Evolutionary conservation across 371 early-diverging fungal genomes (phyloP), one percentile per base, ranked within the genome.

Genomic region (Mucor velutinosus): DNA sequence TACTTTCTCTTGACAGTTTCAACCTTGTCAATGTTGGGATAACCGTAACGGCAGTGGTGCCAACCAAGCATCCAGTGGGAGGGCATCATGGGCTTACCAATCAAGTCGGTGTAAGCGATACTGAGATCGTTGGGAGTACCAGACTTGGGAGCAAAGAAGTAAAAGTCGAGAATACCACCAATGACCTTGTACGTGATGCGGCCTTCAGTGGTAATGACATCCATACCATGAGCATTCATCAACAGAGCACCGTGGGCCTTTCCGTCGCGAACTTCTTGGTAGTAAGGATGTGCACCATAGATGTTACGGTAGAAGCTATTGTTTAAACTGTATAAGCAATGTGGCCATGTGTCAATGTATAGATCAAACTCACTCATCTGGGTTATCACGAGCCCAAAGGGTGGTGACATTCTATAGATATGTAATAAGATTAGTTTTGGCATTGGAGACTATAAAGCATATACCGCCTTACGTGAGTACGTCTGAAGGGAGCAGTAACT

Each of bases 11-110:
- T 81, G 8, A 91, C 87, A 3, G 71, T 58, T 57, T 84, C 75
- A 37, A 92, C 89, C 39, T 80, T 80, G 7, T 78, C 77, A 64
- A 91, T 76, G 65, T 80, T 80, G 0, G 72, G 49, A 68, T 92
- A 93, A 41, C 92, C 92, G 73, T 87, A 93, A 59, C 93, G 85
- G 63, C 89, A 92, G 67, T 92, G 92, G 53, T 92, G 93, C 69
- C 82, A 87, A 0, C 93, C 92, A 49, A 92, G 74, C 51, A 79
- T 69, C 87, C 88, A 86, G 33, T 79, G 81, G 8, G 87, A 73
- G n/a, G 87, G 85, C 76, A 87, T 82, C 51, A 77, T 70, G 3
- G 92, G 89, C 7, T 86, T 85, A 2, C 92, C 91, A 19, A 92
- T 81, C 29, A 93, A 76, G 64, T 88, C 83, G 0, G 90, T 90